phyloP scores from a whole-genome alignment of 2,329 filamentous ascomycete species.

The Oidium heveae region DNA sequence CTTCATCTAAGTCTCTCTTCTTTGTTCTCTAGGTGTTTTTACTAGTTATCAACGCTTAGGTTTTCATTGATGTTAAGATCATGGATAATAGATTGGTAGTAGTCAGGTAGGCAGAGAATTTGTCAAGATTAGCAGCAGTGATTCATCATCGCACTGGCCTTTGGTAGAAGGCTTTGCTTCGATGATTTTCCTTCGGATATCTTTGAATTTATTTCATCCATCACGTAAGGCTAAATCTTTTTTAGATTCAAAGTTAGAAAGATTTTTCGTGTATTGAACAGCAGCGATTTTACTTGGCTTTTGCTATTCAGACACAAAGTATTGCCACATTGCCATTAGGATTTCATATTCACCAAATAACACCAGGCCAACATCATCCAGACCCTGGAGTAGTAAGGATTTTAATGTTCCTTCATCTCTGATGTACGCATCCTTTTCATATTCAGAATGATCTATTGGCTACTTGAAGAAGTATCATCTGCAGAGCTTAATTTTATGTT shows the following conservation, averaged over 20 bases:
- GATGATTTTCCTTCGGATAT: no score
- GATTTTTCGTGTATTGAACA: background rate
- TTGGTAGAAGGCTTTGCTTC: background rate
- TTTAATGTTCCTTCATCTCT: background rate
- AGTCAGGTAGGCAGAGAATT: conserved; percentile 1
- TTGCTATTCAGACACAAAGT: background rate
- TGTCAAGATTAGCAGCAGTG: background rate
- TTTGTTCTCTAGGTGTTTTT: background rate
- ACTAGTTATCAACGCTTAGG: background rate
- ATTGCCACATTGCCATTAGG: background rate
- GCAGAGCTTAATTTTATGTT: no score
- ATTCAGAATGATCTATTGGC: background rate
- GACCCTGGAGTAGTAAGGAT: background rate
- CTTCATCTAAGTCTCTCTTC: background rate
- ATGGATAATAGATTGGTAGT: background rate
- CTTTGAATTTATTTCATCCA: no score
- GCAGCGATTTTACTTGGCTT: background rate
- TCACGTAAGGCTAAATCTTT: no score
- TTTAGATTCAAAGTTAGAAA: background rate
- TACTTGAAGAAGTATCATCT: background rate
- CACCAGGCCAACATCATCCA: background rate
- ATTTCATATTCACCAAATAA: background rate
- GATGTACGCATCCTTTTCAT: background rate
- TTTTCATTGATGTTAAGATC: background rate
- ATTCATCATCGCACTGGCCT: background rate